Evolutionary conservation across 1,139 yeast species (phyloP), one percentile per base, ranked within the genome.

Genomic region (Debaryomycetaceae sp.): DNA sequence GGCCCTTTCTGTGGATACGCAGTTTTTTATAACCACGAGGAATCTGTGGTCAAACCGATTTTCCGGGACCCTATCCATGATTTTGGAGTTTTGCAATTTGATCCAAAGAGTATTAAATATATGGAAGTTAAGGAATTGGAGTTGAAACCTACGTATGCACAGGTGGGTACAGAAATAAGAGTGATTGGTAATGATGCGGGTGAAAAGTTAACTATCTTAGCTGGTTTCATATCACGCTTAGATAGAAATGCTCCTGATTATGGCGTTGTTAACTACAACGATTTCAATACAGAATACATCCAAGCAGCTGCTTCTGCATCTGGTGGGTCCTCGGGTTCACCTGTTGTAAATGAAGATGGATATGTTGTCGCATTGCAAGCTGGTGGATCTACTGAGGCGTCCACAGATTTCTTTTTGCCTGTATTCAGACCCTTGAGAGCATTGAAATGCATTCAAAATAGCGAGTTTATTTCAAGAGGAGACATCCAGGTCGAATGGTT

Each of bases 101-200:
- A 88, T 51, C 92, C 95, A 11, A 53, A 61, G 17, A 72, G 71
- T 28, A 79, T 91, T 45, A 86, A 85, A 59, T 85, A 89, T 56
- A 82, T 88, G 82, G 65, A 76, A 39, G 75, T 89, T 5, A 73
- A 74, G 35, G 83, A 84, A 36, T 70, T 91, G 39, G 77, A 78
- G 35, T 68, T 91, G 44, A 74, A 76, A 45, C 98, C 98, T 0
- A 91, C 87, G 17, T 67, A 84, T 44, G 97, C 96, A 18, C 75
- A 78, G 53, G 88, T 91, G 16, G 97, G 97, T 30, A 81, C 89
- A 31, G 97, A 91, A 58, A 89, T 91, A 52, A 75, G 96, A 57
- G 96, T 91, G 29, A 91, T 89, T 34, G 97, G 97, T 70, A 91
- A 91, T 61, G 97, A 91, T 67, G 95, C 96, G 5, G 97, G 97